Percentiles rank a stretch among this genome's conserved stretches.
phyloP scores from a whole-genome alignment of 108 stramenopile genomes.

The Stephanodiscus minutulus region DNA sequence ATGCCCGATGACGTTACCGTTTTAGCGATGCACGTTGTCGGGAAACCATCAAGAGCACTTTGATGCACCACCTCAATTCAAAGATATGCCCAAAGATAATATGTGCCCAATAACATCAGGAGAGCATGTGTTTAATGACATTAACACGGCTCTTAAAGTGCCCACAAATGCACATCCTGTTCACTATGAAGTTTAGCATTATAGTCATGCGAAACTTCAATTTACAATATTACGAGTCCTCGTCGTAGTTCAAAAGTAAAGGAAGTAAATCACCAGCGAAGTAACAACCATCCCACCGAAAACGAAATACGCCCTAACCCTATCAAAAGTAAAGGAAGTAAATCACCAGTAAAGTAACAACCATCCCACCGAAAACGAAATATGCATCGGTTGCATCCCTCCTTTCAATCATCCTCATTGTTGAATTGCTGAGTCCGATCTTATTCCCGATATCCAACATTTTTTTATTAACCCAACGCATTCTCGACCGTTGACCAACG shows the following conservation, averaged over 20 bases:
- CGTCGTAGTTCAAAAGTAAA: constrained; percentile 58
- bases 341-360: constrained; percentile 74
- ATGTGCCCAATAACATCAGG: too few species aligned
- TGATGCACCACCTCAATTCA: constrained; percentile 1
- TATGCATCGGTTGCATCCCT: constrained; percentile 89
- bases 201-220: neutral
- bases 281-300: constrained; percentile 79
- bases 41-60: constrained; percentile 27
- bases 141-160: neutral
- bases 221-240: neutral
- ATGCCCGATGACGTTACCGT: constrained; percentile 96
- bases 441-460: constrained; percentile 76
- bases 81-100: constrained; percentile 4
- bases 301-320: constrained; percentile 88
- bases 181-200: neutral
- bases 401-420: constrained; percentile 87
- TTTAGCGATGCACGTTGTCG: constrained; percentile 87
- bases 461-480: constrained; percentile 68
- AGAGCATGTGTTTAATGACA: neutral
- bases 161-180: neutral
- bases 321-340: constrained; percentile 78
- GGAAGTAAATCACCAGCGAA: constrained; percentile 75
- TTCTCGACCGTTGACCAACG: constrained; percentile 65
- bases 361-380: constrained; percentile 79
- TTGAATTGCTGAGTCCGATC: constrained; percentile 75